Conservation (phyloP, 2,329 filamentous ascomycete genomes). For the Metarhizium guizhouense region DNA sequence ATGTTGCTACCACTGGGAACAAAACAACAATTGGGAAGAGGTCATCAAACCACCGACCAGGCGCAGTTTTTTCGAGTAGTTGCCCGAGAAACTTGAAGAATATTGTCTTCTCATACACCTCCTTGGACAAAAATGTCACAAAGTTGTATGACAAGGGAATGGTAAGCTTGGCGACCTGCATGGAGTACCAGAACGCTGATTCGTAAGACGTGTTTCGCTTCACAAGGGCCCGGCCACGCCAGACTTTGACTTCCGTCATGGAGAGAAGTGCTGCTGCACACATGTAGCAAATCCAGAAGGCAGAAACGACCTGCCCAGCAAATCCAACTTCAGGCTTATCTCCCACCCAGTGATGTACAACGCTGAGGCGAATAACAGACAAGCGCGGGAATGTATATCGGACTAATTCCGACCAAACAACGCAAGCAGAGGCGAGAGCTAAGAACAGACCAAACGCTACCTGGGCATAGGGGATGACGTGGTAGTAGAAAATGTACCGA, state of each 20-base stretch:
- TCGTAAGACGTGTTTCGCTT: slow-evolving; percentile 86
- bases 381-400: slow-evolving; percentile 71
- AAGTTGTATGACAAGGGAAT: slow-evolving; percentile 96
- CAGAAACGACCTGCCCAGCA: slow-evolving; percentile 74
- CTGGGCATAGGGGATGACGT: slow-evolving; percentile 60
- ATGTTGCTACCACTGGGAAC: slow-evolving; percentile 72
- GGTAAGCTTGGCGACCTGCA: slow-evolving; percentile 84
- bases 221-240: slow-evolving; percentile 88
- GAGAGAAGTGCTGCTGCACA: slow-evolving; percentile 79
- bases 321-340: slow-evolving; percentile 72
- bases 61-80: slow-evolving; percentile 71
- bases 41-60: slow-evolving; percentile 77
- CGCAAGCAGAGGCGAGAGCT: slow-evolving; percentile 65
- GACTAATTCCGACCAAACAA: slow-evolving; percentile 90
- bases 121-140: slow-evolving; percentile 71
- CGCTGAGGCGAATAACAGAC: slow-evolving; percentile 58
- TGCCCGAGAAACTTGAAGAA: slow-evolving; percentile 84
- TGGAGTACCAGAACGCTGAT: slow-evolving; percentile 90
- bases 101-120: slow-evolving; percentile 65
- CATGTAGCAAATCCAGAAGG: slow-evolving; percentile 94
- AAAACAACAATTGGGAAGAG: slow-evolving; percentile 85
- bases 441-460: slow-evolving; percentile 59
- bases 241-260: slow-evolving; percentile 91
- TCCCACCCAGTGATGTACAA: slow-evolving; percentile 67
- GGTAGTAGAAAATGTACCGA: slow-evolving; percentile 68